Conservation (phyloP, 2,329 filamentous ascomycete species). For the Venturia asperata region DNA sequence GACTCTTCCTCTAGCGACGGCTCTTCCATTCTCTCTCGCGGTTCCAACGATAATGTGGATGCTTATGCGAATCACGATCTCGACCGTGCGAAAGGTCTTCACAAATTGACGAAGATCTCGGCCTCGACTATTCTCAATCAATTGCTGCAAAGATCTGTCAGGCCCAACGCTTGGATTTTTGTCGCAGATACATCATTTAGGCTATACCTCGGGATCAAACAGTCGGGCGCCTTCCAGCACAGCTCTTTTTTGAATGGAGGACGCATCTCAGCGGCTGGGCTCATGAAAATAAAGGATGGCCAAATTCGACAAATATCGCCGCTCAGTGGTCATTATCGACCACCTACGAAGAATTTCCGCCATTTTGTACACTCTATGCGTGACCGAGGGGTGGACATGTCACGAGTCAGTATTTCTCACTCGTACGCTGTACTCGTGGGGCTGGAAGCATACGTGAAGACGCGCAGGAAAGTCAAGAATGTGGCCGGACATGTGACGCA, state of each 20-base stretch:
- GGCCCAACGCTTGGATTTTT: conserved; percentile 90
- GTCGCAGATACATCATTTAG: conserved; percentile 79
- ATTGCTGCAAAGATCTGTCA: conserved; percentile 68
- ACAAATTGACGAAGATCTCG: conserved; percentile 59
- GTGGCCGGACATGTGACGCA: conserved; percentile 45
- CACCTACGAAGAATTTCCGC: conserved; percentile 74
- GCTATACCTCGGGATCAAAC: conserved; percentile 84
- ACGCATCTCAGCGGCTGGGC: conserved; percentile 72
- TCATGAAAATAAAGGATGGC: conserved; percentile 79
- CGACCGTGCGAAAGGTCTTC: conserved; percentile 52
- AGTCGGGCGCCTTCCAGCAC: conserved; percentile 82
- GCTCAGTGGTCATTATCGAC: conserved; percentile 70
- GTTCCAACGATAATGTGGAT: conserved; percentile 43
- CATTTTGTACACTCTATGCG: conserved; percentile 69
- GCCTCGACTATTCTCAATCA: conserved; percentile 70
- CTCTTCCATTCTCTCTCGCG: conserved; percentile 15
- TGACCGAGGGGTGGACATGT: conserved; percentile 70
- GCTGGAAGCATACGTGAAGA: conserved; percentile 70
- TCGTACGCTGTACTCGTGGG: conserved; percentile 78
- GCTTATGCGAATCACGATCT: conserved; percentile 59
- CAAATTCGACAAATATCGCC: conserved; percentile 66
- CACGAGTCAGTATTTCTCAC: conserved; percentile 68
- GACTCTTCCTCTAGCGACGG: neutral
- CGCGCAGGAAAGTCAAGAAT: conserved; percentile 56
- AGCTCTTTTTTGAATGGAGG: conserved; percentile 80